Conservation (phyloP, 2,329 filamentous ascomycete species). For the Trichoderma asperellum region DNA sequence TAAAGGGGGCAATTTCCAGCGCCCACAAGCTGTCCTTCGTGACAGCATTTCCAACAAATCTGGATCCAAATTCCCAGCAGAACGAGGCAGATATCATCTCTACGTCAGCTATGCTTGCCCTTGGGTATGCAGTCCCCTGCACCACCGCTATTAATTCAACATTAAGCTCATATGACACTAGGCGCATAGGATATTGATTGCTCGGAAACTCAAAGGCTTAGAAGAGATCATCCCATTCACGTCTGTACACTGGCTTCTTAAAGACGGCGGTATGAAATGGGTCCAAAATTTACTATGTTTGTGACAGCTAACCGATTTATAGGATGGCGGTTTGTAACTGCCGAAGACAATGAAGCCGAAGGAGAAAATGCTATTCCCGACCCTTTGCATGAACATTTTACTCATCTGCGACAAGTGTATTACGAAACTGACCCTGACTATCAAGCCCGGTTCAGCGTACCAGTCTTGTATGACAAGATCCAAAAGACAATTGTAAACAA, state of each 20-base stretch:
- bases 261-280: conserved; percentile 51
- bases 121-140: conserved; percentile 58
- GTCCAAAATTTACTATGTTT: too few species aligned
- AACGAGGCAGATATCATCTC: conserved; percentile 88
- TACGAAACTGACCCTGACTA: conserved; percentile 73
- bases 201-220: conserved; percentile 84
- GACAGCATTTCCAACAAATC: conserved; percentile 73
- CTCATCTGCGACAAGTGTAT: conserved; percentile 76
- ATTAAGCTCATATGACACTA: conserved; percentile 28
- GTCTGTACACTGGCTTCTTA: conserved; percentile 87
- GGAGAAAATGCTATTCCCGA: conserved; percentile 66
- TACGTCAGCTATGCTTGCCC: conserved; percentile 92
- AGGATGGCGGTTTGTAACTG: conserved; percentile 74
- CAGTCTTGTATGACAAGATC: conserved; percentile 79
- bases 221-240: conserved; percentile 81
- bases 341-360: conserved; percentile 55
- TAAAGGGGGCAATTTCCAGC: conserved; percentile 87
- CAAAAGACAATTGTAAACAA: conserved; percentile 79
- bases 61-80: conserved; percentile 75
- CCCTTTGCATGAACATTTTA: conserved; percentile 69
- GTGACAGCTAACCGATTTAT: background rate
- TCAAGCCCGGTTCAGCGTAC: conserved; percentile 80
- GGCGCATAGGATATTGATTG: conserved; percentile 84
- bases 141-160: too few species aligned
- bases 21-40: conserved; percentile 78